Percentiles rank a stretch among this genome's conserved stretches.
Conservation (phyloP, 805 yeast species). For the Isabelozyma pseudorhagii region DNA sequence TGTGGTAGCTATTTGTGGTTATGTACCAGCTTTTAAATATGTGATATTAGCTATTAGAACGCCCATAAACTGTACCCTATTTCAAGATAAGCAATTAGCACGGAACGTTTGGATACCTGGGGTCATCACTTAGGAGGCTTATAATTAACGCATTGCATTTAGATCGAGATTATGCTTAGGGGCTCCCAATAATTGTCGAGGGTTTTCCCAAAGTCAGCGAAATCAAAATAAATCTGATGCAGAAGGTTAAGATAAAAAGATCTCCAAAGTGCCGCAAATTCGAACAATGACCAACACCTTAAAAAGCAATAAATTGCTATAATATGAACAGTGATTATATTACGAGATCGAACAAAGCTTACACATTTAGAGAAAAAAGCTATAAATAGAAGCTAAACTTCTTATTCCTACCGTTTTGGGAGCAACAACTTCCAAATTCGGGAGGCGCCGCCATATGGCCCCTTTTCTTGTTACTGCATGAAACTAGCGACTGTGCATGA, state of each 20-base stretch:
- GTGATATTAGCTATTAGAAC: too few species aligned
- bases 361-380: neutral
- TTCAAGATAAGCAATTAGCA: too few species aligned
- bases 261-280: neutral
- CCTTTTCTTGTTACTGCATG: neutral
- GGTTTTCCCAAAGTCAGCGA: neutral
- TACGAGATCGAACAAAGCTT: neutral
- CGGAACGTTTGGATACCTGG: too few species aligned
- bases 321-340: neutral
- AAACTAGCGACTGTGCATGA: neutral
- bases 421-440: neutral
- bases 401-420: neutral
- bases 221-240: neutral
- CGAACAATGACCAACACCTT: neutral
- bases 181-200: too few species aligned
- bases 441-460: neutral
- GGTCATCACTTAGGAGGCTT: too few species aligned
- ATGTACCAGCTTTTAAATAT: too few species aligned
- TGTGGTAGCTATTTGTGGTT: too few species aligned
- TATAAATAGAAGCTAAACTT: neutral
- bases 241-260: neutral
- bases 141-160: too few species aligned
- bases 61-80: too few species aligned
- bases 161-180: too few species aligned
- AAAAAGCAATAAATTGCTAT: neutral